Evolutionary conservation across 106 monocot species (phyloP), one percentile per base, ranked within the genome.

Genomic region (Acorus calamus): DNA sequence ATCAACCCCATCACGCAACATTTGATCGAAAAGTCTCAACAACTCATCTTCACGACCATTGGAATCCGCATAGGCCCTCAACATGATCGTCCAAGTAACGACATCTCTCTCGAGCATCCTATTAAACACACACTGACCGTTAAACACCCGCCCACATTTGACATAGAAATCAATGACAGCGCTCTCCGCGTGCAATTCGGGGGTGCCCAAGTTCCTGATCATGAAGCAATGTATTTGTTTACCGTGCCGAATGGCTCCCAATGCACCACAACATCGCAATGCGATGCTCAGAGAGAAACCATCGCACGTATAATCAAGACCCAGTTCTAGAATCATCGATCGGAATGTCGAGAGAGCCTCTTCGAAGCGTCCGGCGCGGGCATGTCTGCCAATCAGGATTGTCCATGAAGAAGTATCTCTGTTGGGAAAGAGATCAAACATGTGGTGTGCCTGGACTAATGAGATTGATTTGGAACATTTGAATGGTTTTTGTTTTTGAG

Each of bases 11-110:
- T 41, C 8, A 28, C 9, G 41, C 49, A 80, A 10, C 77, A 77
- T 84, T 10, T 74, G 58, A 3, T 56, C n/a, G 14, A 84, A 68
- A 66, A 84, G 54, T 46, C 3, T n/a, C 59, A 66, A 14, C 47
- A 63, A 60, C 13, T 77, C 79, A 5, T 59, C 43, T 12, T 74
- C 67, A 47, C 9, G 54, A 8, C 56, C 73, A 2, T 50, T 46
- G 44, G 8, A 4, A 49, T 71, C 55, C 2, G 69, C 46, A 47
- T 74, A 80, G 4, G 73, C 77, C 66, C 52, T 68, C 5, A 84
- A 50, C 69, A 84, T 84, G 51, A 68, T 48, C 52, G 80, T 84
- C 80, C 80, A 84, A 44, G 80, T 14, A 8, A 83, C 83, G 4
- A 83, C 83, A 53, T 87, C 79, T 64, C 70, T 80, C n/a, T 61